phyloP scores from a whole-genome alignment of 139 green algal genomes.

The Chlorella sp. region DNA sequence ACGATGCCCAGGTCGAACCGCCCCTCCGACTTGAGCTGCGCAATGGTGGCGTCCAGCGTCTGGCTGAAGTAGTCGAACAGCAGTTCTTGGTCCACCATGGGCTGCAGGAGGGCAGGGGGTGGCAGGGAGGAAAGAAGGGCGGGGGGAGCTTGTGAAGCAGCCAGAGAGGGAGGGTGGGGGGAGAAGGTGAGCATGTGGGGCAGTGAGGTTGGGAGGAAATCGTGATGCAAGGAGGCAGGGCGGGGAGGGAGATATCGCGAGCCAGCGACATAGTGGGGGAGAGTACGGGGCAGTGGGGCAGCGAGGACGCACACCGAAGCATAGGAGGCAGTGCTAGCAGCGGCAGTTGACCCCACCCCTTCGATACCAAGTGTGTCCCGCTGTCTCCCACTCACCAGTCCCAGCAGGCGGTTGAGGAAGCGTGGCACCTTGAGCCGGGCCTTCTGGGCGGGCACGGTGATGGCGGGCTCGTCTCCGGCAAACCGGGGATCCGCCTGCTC shows the following conservation, averaged over 20 bases:
- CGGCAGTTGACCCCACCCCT: background rate
- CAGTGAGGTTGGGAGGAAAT: background rate
- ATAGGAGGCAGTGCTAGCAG: background rate
- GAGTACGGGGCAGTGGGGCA: background rate
- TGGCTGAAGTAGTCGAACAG: constrained; percentile 67
- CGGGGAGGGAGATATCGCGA: background rate
- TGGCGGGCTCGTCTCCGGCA: background rate
- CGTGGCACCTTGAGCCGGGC: constrained; percentile 29
- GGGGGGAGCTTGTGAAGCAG: background rate
- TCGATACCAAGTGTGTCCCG: background rate
- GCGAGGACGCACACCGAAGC: background rate
- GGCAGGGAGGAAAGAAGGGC: too few relatives aligned
- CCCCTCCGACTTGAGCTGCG: constrained; percentile 55
- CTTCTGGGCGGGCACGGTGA: constrained; percentile 5
- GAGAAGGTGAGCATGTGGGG: background rate
- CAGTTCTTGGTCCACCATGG: constrained; percentile 64
- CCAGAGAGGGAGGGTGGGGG: background rate
- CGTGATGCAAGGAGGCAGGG: background rate
- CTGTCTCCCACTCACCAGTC: constrained; percentile 36
- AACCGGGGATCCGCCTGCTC: background rate
- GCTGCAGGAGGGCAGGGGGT: background rate
- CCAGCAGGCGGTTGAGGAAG: constrained; percentile 85
- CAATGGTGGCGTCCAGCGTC: constrained; percentile 59
- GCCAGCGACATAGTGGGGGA: background rate
- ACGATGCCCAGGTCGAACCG: constrained; percentile 59